phyloP scores from a whole-genome alignment of 345 rosid genomes.

The Camelina sativa region DNA sequence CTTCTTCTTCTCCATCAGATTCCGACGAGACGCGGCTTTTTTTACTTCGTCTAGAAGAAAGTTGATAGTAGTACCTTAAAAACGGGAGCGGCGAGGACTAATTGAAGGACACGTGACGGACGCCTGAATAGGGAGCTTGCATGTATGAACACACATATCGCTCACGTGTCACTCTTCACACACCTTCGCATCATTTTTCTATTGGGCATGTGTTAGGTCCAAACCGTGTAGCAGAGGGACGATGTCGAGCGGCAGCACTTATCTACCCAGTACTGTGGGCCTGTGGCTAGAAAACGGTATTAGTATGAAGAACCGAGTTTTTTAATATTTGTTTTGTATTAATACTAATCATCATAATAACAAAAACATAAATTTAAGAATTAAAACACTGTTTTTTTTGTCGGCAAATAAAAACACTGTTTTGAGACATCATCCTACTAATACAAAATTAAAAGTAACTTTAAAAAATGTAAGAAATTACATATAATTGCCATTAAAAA shows the following conservation, averaged over 20 bases:
- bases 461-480: no score
- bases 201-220: constrained; percentile 1
- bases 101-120: constrained; percentile 37
- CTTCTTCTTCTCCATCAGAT: constrained; percentile 13
- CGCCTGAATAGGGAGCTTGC: constrained; percentile 46
- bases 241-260: background rate
- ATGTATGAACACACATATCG: constrained; percentile 12
- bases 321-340: background rate
- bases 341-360: background rate
- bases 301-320: background rate
- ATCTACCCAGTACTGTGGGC: no score
- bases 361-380: background rate
- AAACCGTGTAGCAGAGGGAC: constrained; percentile 3
- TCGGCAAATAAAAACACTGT: background rate
- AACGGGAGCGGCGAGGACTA: constrained; percentile 18
- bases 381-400: background rate
- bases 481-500: no score
- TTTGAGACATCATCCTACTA: background rate
- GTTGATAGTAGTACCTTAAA: background rate
- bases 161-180: constrained; percentile 35
- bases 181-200: constrained; percentile 4
- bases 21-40: background rate
- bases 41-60: constrained; percentile 15
- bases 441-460: no score
- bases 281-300: background rate